A percentile compares a stretch with the other conserved stretches of the same genome.
These are phyloP conservation scores for Gentiana dahurica DNA, from an alignment of 257 asterid species.

Conservation along the genomic window DNA sequence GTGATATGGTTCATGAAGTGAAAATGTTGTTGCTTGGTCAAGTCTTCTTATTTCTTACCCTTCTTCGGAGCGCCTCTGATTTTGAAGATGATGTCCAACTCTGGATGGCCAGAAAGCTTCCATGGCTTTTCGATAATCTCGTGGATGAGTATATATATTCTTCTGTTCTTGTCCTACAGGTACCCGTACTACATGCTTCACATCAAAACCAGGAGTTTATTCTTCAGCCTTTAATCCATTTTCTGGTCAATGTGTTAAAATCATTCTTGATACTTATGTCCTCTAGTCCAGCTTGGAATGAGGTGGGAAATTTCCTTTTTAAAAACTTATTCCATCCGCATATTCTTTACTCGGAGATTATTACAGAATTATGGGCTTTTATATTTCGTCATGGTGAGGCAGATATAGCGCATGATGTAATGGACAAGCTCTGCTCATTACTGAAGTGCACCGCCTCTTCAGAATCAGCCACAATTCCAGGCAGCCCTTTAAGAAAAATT, in stretches of 20 bases:
- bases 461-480: constrained; percentile 41
- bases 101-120: constrained; percentile 65
- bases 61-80: constrained; percentile 58
- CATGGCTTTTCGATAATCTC: constrained; percentile 71
- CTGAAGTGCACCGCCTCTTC: constrained; percentile 33
- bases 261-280: constrained; percentile 64
- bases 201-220: constrained; percentile 35
- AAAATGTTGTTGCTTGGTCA: constrained; percentile 46
- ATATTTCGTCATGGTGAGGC: constrained; percentile 63
- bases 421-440: constrained; percentile 53
- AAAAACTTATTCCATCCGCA: constrained; percentile 86
- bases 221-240: constrained; percentile 49
- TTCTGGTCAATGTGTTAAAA: constrained; percentile 54
- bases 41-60: constrained; percentile 49
- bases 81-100: constrained; percentile 54
- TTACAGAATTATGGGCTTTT: constrained; percentile 86
- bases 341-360: constrained; percentile 67
- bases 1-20: constrained; percentile 35
- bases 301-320: constrained; percentile 55
- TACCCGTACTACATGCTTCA: constrained; percentile 28
- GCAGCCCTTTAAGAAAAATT: constrained; percentile 51
- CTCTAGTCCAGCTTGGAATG: constrained; percentile 65
- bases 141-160: constrained; percentile 59
- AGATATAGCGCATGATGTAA: constrained; percentile 33
- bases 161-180: constrained; percentile 41